Conservation (phyloP, 176 grass and related monocot genomes). For the Avena eriantha region DNA sequence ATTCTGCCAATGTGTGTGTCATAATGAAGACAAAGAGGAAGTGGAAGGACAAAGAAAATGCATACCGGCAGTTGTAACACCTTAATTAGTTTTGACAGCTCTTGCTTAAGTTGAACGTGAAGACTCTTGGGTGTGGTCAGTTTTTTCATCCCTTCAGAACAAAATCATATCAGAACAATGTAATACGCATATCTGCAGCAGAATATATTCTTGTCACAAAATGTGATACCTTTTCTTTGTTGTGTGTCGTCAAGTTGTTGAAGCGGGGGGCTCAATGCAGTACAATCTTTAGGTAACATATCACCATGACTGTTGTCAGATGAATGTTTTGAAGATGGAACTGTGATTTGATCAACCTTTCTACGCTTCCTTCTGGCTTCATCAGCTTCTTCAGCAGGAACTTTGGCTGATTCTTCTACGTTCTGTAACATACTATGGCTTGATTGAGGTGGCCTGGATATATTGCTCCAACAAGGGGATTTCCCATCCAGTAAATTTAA, state of each 20-base stretch:
- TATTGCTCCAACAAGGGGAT: conserved; percentile 45
- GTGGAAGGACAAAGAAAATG: conserved; percentile 2
- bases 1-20: conserved; percentile 4
- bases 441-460: conserved; percentile 54
- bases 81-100: conserved; percentile 64
- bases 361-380: conserved; percentile 55
- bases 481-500: conserved; percentile 71
- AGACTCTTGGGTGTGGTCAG: conserved; percentile 61
- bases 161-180: conserved; percentile 43
- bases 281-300: conserved; percentile 28
- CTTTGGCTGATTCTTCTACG: conserved; percentile 39
- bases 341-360: conserved; percentile 43
- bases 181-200: conserved; percentile 29
- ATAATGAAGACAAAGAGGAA: conserved; percentile 13
- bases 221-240: conserved; percentile 36
- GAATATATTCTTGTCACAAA: conserved; percentile 26
- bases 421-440: conserved; percentile 51
- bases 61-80: conserved; percentile 73
- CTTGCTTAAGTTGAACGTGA: conserved; percentile 63
- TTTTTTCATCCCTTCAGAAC: conserved; percentile 50
- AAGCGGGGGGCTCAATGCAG: conserved; percentile 20
- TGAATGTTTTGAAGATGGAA: conserved; percentile 60
- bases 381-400: conserved; percentile 47
- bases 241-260: conserved; percentile 13
- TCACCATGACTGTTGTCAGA: conserved; percentile 38